A percentile compares a stretch with the other conserved stretches of the same genome.
Conservation (phyloP, 345 rosid genomes). For the Isatis tinctoria region DNA sequence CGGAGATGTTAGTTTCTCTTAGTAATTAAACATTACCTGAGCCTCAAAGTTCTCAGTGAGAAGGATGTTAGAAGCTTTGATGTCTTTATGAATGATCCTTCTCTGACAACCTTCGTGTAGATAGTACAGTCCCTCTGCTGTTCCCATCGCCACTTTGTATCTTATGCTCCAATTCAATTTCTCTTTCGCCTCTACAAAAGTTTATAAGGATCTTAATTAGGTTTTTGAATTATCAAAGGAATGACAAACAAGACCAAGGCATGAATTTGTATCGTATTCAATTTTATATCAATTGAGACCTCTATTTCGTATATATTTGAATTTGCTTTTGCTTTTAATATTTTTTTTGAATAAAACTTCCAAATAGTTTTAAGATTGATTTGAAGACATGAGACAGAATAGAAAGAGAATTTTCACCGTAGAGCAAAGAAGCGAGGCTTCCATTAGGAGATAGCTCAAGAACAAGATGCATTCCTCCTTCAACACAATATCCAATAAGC, state of each 20-base stretch:
- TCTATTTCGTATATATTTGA: neutral
- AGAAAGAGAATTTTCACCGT: slow-evolving; percentile 42
- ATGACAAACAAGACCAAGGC: neutral
- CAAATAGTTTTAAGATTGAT: neutral
- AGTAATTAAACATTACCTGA: slow-evolving; percentile 40
- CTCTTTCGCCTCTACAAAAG: slow-evolving; percentile 51
- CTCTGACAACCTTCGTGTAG: slow-evolving; percentile 92
- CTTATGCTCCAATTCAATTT: slow-evolving; percentile 58
- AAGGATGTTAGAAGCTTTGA: slow-evolving; percentile 88
- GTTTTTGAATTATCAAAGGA: neutral
- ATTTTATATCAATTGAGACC: neutral
- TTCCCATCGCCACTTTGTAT: slow-evolving; percentile 71
- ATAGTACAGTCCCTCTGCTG: slow-evolving; percentile 74
- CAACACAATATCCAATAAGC: slow-evolving; percentile 82
- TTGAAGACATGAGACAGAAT: too few species aligned
- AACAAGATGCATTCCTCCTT: slow-evolving; percentile 94
- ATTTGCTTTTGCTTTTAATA: neutral
- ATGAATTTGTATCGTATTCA: neutral
- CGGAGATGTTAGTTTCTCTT: neutral
- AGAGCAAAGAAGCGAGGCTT: slow-evolving; percentile 76
- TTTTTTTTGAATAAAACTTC: neutral
- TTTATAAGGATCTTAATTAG: neutral
- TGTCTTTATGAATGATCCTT: slow-evolving; percentile 91
- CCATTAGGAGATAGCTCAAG: slow-evolving; percentile 85
- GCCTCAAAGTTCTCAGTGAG: slow-evolving; percentile 80